These are phyloP conservation scores for Lactarius pseudohatsudake DNA, from an alignment of 768 basidiomycete genomes.

Conservation along the genomic window DNA sequence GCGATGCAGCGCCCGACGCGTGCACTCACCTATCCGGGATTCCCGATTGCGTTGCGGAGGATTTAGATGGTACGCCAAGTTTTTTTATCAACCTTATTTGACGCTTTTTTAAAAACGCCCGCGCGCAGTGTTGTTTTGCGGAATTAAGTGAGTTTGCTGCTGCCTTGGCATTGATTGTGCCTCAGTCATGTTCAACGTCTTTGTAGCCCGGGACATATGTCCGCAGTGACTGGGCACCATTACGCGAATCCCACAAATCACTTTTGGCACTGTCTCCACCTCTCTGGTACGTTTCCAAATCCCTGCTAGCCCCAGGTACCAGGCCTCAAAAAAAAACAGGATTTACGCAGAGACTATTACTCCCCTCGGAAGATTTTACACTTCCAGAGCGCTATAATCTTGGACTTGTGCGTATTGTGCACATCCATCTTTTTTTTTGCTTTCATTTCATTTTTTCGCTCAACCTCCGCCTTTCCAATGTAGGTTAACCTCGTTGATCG, in stretches of 20 bases:
- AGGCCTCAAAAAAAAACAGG: slow-evolving; percentile 39
- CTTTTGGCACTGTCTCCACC: slow-evolving; percentile 74
- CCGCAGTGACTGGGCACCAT: slow-evolving; percentile 72
- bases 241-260: slow-evolving; percentile 80
- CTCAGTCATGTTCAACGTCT: background rate
- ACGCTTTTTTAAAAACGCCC: background rate
- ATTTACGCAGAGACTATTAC: slow-evolving; percentile 52
- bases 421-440: background rate
- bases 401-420: slow-evolving; percentile 55
- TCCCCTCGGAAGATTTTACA: slow-evolving; percentile 57
- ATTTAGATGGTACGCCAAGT: slow-evolving; percentile 56
- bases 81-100: slow-evolving; percentile 9
- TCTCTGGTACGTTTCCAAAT: slow-evolving; percentile 49
- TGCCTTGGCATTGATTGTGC: background rate
- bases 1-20: slow-evolving; percentile 51
- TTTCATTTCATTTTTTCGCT: background rate
- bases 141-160: slow-evolving; percentile 63
- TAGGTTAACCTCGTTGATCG: slow-evolving; percentile 78
- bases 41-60: slow-evolving; percentile 51
- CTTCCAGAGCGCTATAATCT: slow-evolving; percentile 58
- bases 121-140: slow-evolving; percentile 71
- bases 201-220: slow-evolving; percentile 63
- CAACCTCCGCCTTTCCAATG: background rate
- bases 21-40: slow-evolving; percentile 53
- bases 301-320: background rate